phyloP scores from a whole-genome alignment of 208 protist genomes.

The Crithidia expoeki region DNA sequence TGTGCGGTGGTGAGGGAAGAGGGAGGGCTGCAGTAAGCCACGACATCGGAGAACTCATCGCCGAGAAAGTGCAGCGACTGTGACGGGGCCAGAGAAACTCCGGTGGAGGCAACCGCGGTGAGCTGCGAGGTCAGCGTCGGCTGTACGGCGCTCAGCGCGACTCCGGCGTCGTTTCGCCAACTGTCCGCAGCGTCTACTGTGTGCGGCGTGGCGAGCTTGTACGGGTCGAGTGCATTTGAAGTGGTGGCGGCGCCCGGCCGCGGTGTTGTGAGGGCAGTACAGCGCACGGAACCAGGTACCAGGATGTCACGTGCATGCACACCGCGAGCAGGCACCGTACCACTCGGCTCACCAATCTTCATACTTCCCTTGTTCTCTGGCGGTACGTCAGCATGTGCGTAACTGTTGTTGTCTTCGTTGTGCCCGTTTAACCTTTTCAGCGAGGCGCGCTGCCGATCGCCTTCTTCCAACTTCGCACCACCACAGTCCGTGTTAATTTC shows the following conservation, averaged over 20 bases:
- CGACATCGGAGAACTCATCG: constrained; percentile 45
- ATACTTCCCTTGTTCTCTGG: background rate
- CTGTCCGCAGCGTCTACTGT: background rate
- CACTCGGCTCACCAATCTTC: background rate
- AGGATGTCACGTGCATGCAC: background rate
- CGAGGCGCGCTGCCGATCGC: background rate
- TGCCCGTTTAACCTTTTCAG: background rate
- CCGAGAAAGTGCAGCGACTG: constrained; percentile 11
- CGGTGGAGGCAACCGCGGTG: constrained; percentile 5
- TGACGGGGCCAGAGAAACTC: background rate
- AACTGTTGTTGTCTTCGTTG: background rate
- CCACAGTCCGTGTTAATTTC: too few relatives aligned
- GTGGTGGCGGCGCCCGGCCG: constrained; percentile 1
- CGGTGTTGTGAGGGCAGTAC: constrained; percentile 9
- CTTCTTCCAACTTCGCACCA: too few relatives aligned
- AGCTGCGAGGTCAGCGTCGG: constrained; percentile 19
- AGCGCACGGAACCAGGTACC: background rate
- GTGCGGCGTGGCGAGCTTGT: background rate
- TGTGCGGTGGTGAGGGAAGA: constrained; percentile 12
- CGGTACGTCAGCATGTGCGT: background rate
- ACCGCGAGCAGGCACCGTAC: background rate
- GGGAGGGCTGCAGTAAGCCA: constrained; percentile 30
- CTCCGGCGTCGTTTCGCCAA: background rate
- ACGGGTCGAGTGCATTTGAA: background rate
- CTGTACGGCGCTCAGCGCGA: constrained; percentile 16